Percentiles rank a stretch among this genome's conserved stretches.
Conservation (phyloP, 768 basidiomycete species). For the Naganishia antarctica region DNA sequence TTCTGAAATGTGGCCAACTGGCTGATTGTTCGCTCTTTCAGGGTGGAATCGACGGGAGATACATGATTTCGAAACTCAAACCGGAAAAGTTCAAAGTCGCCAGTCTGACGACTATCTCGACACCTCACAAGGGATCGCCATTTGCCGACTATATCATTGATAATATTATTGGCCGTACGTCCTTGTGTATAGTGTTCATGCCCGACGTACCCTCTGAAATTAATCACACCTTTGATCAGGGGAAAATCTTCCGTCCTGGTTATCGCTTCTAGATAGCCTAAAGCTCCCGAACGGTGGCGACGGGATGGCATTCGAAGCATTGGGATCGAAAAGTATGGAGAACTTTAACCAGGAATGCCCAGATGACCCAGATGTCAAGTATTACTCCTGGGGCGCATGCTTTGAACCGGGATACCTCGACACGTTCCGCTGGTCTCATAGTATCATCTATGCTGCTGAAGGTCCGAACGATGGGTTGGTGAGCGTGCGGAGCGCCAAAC, state of each 20-base stretch:
- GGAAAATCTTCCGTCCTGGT: slow-evolving; percentile 50
- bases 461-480: slow-evolving; percentile 95
- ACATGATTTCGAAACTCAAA: slow-evolving; percentile 76
- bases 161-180: slow-evolving; percentile 48
- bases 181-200: too few species aligned
- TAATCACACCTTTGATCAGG: slow-evolving; percentile 21
- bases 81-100: slow-evolving; percentile 72
- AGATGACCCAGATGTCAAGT: slow-evolving; percentile 70
- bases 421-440: slow-evolving; percentile 59
- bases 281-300: slow-evolving; percentile 90
- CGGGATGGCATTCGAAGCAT: slow-evolving; percentile 83
- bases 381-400: slow-evolving; percentile 92
- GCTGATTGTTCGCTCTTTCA: slow-evolving; percentile 37
- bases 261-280: slow-evolving; percentile 60
- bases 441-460: slow-evolving; percentile 76
- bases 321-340: slow-evolving; percentile 79
- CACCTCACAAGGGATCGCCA: slow-evolving; percentile 86
- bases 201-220: too few species aligned
- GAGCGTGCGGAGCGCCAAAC: slow-evolving; percentile 75
- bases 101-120: slow-evolving; percentile 87
- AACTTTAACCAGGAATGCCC: slow-evolving; percentile 82
- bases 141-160: slow-evolving; percentile 72
- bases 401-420: slow-evolving; percentile 87
- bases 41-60: slow-evolving; percentile 92
- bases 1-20: not conserved